A percentile compares a stretch with the other conserved stretches of the same genome.
Evolutionary conservation across 768 basidiomycete species (phyloP).

Genomic region (Suillus cothurnatus): DNA sequence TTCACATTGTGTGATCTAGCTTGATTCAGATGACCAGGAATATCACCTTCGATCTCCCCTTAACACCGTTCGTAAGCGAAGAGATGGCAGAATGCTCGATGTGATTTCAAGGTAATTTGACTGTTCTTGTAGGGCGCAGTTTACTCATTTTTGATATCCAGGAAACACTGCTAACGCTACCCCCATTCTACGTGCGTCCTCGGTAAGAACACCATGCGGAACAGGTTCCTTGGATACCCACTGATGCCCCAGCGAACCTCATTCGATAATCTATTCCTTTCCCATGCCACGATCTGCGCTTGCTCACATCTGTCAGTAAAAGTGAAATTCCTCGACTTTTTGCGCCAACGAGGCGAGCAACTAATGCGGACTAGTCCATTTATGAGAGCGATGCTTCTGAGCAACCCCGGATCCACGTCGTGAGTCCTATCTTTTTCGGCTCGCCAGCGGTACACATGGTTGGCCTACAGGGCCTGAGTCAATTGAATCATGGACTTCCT

Average conservation of each 20-base stretch:
- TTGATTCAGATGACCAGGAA: not conserved
- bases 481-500: not conserved
- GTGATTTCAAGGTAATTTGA: not conserved
- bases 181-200: not conserved
- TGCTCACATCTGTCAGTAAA: not conserved
- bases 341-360: not conserved
- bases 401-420: not conserved
- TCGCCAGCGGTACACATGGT: not conserved
- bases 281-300: constrained; percentile 1
- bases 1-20: not conserved
- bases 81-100: not conserved
- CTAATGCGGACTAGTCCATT: not conserved
- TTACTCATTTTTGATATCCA: not conserved
- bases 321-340: not conserved
- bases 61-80: not conserved
- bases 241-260: not conserved
- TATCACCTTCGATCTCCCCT: not conserved
- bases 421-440: not conserved
- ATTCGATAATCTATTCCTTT: not conserved
- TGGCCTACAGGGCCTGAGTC: not conserved
- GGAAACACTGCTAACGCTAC: not conserved
- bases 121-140: not conserved
- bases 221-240: constrained; percentile 5
- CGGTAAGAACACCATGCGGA: not conserved
- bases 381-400: not conserved